Evolutionary conservation across 345 rosid genomes (phyloP).

Genomic region (Dovyalis caffra): DNA sequence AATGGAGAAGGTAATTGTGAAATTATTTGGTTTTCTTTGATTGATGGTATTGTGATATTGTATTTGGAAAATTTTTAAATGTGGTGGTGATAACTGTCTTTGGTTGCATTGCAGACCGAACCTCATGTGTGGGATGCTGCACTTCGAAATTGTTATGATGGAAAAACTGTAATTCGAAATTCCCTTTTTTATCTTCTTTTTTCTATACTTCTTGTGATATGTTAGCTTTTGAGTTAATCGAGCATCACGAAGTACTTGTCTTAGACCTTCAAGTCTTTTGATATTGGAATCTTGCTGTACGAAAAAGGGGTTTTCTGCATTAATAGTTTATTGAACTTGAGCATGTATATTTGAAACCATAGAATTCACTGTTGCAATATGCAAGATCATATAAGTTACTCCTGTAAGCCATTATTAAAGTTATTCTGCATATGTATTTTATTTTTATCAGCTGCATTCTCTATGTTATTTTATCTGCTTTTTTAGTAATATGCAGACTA

Average conservation of each 20-base stretch:
- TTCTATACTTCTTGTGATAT: background rate
- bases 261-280: background rate
- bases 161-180: constrained; percentile 57
- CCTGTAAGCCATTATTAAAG: background rate
- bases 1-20: constrained; percentile 68
- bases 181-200: background rate
- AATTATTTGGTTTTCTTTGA: background rate
- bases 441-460: background rate
- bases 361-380: background rate
- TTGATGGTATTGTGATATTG: background rate
- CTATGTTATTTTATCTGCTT: background rate
- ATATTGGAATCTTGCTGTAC: background rate
- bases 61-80: background rate
- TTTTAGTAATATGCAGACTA: background rate
- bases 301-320: background rate
- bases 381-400: background rate
- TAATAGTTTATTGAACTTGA: background rate
- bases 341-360: background rate
- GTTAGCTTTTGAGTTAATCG: background rate
- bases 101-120: constrained; percentile 39
- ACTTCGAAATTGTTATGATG: constrained; percentile 39
- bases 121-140: constrained; percentile 49
- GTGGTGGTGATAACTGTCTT: background rate
- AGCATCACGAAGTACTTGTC: background rate
- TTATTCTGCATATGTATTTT: background rate